Conservation (phyloP, 257 asterid species). For the Jaltomata sinuosa region DNA sequence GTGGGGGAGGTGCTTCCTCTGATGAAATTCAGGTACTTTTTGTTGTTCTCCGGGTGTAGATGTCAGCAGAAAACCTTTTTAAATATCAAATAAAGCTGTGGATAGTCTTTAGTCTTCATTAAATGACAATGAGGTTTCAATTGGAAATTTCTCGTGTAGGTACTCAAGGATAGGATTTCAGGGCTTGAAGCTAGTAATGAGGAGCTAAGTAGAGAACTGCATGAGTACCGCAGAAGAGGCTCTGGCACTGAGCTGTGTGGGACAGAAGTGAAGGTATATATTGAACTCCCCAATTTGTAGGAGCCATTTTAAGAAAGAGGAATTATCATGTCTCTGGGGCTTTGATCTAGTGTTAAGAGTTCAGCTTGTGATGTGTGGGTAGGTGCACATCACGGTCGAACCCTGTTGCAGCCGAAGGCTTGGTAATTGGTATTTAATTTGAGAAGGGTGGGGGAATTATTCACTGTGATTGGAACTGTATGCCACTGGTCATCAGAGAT, state of each 20-base stretch:
- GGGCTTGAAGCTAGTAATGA: constrained; percentile 94
- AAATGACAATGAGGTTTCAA: constrained; percentile 2
- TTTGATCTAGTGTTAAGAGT: background rate
- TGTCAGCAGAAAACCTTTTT: background rate
- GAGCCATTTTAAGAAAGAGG: background rate
- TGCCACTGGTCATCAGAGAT: background rate
- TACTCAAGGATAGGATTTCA: constrained; percentile 71
- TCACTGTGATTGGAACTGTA: background rate
- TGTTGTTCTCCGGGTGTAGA: background rate
- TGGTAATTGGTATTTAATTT: background rate
- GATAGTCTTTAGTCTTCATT: background rate
- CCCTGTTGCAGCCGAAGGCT: background rate
- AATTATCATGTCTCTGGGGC: background rate
- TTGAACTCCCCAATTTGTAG: background rate
- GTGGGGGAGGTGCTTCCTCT: constrained; percentile 83
- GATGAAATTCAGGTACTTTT: constrained; percentile 76
- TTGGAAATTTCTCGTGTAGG: constrained; percentile 35
- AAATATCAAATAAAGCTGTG: background rate
- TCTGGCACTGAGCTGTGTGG: constrained; percentile 45
- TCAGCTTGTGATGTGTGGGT: background rate
- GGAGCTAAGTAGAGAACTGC: constrained; percentile 77
- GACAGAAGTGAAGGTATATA: constrained; percentile 48
- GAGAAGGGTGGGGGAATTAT: background rate
- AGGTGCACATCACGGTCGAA: background rate
- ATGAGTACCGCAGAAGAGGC: constrained; percentile 56